Percentiles rank a stretch among this genome's conserved stretches.
phyloP scores from a whole-genome alignment of 2,329 filamentous ascomycete genomes.

The Botrytis fragariae region DNA sequence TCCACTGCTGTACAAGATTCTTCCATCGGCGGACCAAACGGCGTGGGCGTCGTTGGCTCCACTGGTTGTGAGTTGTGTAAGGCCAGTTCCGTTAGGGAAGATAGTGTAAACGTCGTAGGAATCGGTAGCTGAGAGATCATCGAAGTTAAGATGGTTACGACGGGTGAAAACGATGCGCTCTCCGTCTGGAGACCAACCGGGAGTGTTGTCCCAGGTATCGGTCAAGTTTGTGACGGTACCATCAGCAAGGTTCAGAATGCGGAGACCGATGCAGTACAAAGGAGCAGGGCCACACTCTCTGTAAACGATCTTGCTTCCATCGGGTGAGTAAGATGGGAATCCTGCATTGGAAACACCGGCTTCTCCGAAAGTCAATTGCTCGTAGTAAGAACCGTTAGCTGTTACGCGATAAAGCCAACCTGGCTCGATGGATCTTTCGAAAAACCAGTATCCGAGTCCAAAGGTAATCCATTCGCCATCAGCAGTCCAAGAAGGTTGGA shows the following conservation, averaged over 20 bases:
- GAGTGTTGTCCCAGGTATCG: constrained; percentile 42
- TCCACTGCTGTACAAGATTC: constrained; percentile 44
- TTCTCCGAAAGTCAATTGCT: constrained; percentile 39
- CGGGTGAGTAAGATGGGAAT: constrained; percentile 43
- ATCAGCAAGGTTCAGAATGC: constrained; percentile 37
- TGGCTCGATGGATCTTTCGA: constrained; percentile 33
- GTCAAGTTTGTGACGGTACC: constrained; percentile 39
- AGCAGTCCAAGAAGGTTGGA: constrained; percentile 42
- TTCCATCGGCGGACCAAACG: constrained; percentile 44
- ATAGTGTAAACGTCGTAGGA: background rate
- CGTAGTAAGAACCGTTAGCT: constrained; percentile 27
- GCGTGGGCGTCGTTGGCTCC: constrained; percentile 46
- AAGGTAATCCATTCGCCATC: constrained; percentile 43
- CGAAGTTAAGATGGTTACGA: background rate
- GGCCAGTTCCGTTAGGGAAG: background rate
- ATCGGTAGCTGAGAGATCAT: background rate
- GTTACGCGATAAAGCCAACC: constrained; percentile 27
- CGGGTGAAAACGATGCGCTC: constrained; percentile 41
- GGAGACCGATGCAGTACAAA: constrained; percentile 34
- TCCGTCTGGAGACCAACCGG: constrained; percentile 43
- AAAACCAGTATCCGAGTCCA: constrained; percentile 44
- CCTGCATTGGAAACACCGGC: constrained; percentile 37
- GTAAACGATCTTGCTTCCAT: constrained; percentile 41
- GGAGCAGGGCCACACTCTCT: constrained; percentile 36
- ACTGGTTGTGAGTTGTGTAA: constrained; percentile 29